phyloP scores from a whole-genome alignment of 441 rosid species.

The Sinapis alba region DNA sequence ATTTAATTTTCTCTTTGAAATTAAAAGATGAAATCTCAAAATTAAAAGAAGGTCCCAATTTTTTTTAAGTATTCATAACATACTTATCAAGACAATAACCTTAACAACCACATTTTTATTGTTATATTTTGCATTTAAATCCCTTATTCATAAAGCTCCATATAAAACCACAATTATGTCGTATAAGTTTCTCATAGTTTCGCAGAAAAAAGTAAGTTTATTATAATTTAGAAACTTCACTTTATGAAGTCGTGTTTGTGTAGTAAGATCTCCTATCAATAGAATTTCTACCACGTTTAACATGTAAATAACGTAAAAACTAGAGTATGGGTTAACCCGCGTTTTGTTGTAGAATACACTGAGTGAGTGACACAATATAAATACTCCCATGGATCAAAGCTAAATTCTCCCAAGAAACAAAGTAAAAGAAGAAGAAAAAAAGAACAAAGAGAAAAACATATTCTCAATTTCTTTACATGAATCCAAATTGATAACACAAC shows the following conservation, averaged over 20 bases:
- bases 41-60: not conserved
- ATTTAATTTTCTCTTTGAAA: not conserved
- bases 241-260: not conserved
- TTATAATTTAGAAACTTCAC: not conserved
- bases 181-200: not conserved
- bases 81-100: too few species aligned
- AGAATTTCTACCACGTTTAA: constrained; percentile 8
- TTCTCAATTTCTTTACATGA: constrained; percentile 25
- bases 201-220: not conserved
- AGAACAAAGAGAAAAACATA: constrained; percentile 24
- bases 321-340: not conserved
- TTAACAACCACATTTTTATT: not conserved
- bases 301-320: constrained; percentile 2
- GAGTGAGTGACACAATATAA: constrained; percentile 1
- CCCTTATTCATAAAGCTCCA: not conserved
- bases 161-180: not conserved
- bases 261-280: not conserved
- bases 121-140: not conserved
- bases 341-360: constrained; percentile 5
- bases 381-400: constrained; percentile 20
- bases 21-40: not conserved
- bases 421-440: constrained; percentile 16
- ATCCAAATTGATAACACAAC: constrained; percentile 6
- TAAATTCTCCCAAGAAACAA: constrained; percentile 29
- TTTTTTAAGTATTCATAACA: not conserved